phyloP scores from a whole-genome alignment of 768 basidiomycete genomes.

The Amanita inopinata region DNA sequence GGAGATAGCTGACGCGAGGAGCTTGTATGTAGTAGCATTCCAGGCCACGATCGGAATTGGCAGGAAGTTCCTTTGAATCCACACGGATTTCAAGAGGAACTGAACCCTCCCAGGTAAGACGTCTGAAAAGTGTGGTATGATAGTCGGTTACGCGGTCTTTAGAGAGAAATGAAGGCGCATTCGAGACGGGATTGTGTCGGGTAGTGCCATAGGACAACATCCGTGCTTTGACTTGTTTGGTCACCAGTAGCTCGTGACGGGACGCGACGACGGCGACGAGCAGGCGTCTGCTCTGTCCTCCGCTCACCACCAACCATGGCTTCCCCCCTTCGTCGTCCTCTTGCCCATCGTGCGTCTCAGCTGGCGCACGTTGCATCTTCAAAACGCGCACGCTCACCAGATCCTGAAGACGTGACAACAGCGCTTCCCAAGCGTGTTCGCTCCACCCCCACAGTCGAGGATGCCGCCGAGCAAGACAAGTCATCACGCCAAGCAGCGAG shows the following conservation, averaged over 20 bases:
- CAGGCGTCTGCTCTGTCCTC: no score
- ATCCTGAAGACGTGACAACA: slow-evolving; percentile 25
- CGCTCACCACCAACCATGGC: slow-evolving; percentile 29
- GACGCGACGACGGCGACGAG: background rate
- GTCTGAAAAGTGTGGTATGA: slow-evolving; percentile 72
- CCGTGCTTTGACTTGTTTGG: slow-evolving; percentile 4
- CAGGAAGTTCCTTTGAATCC: slow-evolving; percentile 81
- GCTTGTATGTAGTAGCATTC: slow-evolving; percentile 90
- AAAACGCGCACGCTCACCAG: slow-evolving; percentile 46
- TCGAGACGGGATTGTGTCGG: slow-evolving; percentile 32
- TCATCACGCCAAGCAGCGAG: slow-evolving; percentile 23
- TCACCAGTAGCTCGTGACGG: background rate
- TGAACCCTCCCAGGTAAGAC: slow-evolving; percentile 86
- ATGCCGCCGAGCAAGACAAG: slow-evolving; percentile 19
- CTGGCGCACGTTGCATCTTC: slow-evolving; percentile 19
- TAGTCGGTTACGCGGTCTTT: slow-evolving; percentile 37
- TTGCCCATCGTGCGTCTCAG: slow-evolving; percentile 28
- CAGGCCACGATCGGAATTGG: slow-evolving; percentile 80
- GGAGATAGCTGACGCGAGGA: slow-evolving; percentile 88
- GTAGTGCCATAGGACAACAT: slow-evolving; percentile 49
- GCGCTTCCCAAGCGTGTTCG: slow-evolving; percentile 34
- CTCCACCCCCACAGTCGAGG: slow-evolving; percentile 16
- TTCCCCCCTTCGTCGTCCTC: slow-evolving; percentile 36
- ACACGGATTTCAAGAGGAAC: slow-evolving; percentile 86
- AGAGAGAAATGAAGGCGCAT: slow-evolving; percentile 18